Evolutionary conservation across 1,284 basidiomycete genomes (phyloP), one percentile per base, ranked within the genome.

Genomic region (Rhodotorula mucilaginosa): DNA sequence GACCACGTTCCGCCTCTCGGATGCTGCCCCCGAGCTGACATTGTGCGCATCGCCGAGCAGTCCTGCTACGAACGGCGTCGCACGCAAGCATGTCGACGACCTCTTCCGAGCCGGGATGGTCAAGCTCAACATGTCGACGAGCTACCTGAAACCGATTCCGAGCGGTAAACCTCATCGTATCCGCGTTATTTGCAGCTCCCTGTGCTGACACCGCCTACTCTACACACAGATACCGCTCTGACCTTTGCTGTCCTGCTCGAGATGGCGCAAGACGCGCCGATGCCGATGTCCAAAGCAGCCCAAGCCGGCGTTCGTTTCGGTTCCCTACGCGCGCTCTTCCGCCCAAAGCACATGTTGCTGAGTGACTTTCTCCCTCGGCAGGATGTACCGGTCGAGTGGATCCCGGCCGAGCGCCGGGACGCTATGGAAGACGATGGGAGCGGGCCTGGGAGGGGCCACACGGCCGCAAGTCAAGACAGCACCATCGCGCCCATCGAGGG

Each of bases 211-310:
- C 8, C 8, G 12, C n/a, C 56, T 39, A 61, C 34, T 56, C 39
- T 44, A 13, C 12, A 13, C 39, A 61, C 65, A n/a, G n/a, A 77
- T 88, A 89, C 88, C 67, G 90, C 93, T 71, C 82, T 88, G 34
- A 90, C 91, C 0, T 97, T 96, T 76, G 88, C 89, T 0, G 87
- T 96, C 54, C 81, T 95, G 12, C 82, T 96, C 31, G 93, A 97
- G 79, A 85, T 94, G 70, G 86, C 86, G 73, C 90, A 93, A 71
- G 86, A 88, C 54, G 84, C 84, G 57, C 84, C 85, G 16, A 89
- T 90, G 2, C 83, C 86, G 4, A 82, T 84, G 1, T 83, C 85
- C 15, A 81, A 83, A 58, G 64, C 65, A 3, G 76, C 72, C 18
- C 47, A 83, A 83, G 69, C 85, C 86, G 81, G 86, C 84, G 74